A percentile compares a stretch with the other conserved stretches of the same genome.
Conservation (phyloP, 2,329 filamentous ascomycete species). For the Diplodia seriata region DNA sequence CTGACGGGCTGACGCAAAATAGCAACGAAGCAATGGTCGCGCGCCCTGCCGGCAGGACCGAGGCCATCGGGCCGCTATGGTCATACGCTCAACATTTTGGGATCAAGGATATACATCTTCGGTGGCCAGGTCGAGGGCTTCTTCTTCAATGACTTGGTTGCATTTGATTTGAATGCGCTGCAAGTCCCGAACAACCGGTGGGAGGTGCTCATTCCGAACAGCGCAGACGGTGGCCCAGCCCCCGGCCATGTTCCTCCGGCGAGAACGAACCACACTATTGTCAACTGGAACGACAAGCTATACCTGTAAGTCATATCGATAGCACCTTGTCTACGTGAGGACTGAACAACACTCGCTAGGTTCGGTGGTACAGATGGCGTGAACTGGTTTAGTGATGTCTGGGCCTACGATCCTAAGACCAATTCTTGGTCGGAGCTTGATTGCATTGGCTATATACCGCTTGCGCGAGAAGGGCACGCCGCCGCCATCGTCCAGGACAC, state of each 20-base stretch:
- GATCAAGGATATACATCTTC: conserved; percentile 97
- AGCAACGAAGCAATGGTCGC: conserved; percentile 98
- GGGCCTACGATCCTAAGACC: conserved; percentile 85
- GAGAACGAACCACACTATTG: conserved; percentile 89
- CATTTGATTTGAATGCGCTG: conserved; percentile 93
- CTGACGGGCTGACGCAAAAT: conserved; percentile 40
- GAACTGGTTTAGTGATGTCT: conserved; percentile 99
- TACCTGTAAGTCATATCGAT: conserved; percentile 73
- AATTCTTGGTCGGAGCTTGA: conserved; percentile 90
- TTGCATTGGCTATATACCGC: conserved; percentile 96
- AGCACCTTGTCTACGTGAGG: background rate
- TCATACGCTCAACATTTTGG: conserved; percentile 93
- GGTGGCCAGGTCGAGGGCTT: conserved; percentile 96
- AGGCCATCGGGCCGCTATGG: conserved; percentile 91
- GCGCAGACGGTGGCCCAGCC: conserved; percentile 63
- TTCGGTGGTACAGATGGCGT: conserved; percentile 97
- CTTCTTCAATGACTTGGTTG: conserved; percentile 96
- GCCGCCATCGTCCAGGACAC: conserved; percentile 94
- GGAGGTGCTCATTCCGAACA: conserved; percentile 87
- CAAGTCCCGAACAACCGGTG: conserved; percentile 91
- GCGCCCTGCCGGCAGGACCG: conserved; percentile 84
- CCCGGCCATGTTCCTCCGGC: conserved; percentile 29
- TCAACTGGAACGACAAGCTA: conserved; percentile 91
- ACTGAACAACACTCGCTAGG: conserved; percentile 53
- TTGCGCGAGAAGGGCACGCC: conserved; percentile 91